phyloP scores from a whole-genome alignment of 768 basidiomycete species.

The Tricholoma furcatifolium region DNA sequence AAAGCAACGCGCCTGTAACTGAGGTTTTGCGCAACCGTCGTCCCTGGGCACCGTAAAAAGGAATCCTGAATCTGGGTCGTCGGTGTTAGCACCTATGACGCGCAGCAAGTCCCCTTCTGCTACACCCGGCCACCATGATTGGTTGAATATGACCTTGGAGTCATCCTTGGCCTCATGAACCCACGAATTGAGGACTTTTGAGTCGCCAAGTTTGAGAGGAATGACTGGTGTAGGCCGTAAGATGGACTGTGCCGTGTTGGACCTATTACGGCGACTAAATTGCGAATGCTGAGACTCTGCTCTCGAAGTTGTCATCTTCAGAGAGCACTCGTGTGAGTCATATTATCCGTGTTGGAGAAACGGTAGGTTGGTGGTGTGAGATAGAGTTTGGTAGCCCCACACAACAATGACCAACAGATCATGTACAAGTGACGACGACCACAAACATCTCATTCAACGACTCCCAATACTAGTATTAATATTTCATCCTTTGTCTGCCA shows the following conservation, averaged over 20 bases:
- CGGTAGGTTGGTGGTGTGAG: no score
- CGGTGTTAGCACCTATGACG: conserved; percentile 43
- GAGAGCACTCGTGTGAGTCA: neutral
- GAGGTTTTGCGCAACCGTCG: conserved; percentile 56
- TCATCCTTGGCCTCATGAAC: conserved; percentile 66
- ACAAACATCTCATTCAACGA: no score
- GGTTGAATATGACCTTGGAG: conserved; percentile 60
- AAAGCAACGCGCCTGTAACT: conserved; percentile 52
- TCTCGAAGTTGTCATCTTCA: conserved; percentile 57
- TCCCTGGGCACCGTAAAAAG: conserved; percentile 70
- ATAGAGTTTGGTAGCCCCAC: no score
- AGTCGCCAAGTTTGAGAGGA: conserved; percentile 62
- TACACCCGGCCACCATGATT: conserved; percentile 76
- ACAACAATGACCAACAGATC: no score
- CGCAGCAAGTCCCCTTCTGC: conserved; percentile 72
- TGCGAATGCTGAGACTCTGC: conserved; percentile 61
- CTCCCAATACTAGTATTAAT: no score
- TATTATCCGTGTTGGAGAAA: conserved; percentile 9
- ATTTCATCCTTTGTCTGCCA: no score
- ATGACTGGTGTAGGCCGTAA: conserved; percentile 41
- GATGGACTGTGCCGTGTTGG: conserved; percentile 73
- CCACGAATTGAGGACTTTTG: conserved; percentile 66
- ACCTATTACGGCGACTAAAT: conserved; percentile 56
- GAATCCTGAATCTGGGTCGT: conserved; percentile 40
- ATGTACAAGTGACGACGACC: no score